phyloP scores from a whole-genome alignment of 2,329 filamentous ascomycete species.

The Didymella keratinophila region DNA sequence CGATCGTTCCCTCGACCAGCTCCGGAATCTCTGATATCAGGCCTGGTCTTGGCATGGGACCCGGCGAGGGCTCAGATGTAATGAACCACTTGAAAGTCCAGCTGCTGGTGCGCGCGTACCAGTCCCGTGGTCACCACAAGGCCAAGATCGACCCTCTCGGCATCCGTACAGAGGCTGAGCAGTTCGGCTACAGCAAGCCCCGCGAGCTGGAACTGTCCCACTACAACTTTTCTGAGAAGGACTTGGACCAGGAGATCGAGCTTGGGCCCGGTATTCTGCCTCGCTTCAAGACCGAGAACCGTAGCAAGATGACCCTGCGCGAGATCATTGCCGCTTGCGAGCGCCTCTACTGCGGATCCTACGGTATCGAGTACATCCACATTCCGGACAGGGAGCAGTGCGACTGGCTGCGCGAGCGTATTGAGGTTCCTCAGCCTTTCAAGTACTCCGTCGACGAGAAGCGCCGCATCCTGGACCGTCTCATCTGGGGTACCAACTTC shows the following conservation, averaged over 20 bases:
- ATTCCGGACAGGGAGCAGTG: slow-evolving; percentile 97
- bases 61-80: slow-evolving; percentile 78
- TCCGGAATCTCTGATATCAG: slow-evolving; percentile 77
- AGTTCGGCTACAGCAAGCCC: slow-evolving; percentile 85
- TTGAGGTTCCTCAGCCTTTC: slow-evolving; percentile 93
- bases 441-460: slow-evolving; percentile 99
- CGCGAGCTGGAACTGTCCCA: slow-evolving; percentile 92
- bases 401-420: slow-evolving; percentile 95
- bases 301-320: slow-evolving; percentile 94
- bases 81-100: slow-evolving; percentile 98
- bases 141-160: slow-evolving; percentile 95
- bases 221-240: slow-evolving; percentile 94
- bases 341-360: slow-evolving; percentile 95
- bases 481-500: slow-evolving; percentile 99
- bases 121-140: slow-evolving; percentile 97
- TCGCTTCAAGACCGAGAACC: slow-evolving; percentile 85
- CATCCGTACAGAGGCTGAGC: slow-evolving; percentile 84
- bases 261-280: slow-evolving; percentile 95
- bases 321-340: slow-evolving; percentile 95
- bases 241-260: slow-evolving; percentile 89
- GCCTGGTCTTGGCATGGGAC: slow-evolving; percentile 71
- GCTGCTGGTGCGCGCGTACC: slow-evolving; percentile 94
- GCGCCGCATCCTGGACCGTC: slow-evolving; percentile 92
- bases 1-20: slow-evolving; percentile 81
- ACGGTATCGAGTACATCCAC: slow-evolving; percentile 98